Evolutionary conservation across 371 early-diverging fungal genomes (phyloP), one percentile per base, ranked within the genome.

Genomic region (Mycotypha africana): DNA sequence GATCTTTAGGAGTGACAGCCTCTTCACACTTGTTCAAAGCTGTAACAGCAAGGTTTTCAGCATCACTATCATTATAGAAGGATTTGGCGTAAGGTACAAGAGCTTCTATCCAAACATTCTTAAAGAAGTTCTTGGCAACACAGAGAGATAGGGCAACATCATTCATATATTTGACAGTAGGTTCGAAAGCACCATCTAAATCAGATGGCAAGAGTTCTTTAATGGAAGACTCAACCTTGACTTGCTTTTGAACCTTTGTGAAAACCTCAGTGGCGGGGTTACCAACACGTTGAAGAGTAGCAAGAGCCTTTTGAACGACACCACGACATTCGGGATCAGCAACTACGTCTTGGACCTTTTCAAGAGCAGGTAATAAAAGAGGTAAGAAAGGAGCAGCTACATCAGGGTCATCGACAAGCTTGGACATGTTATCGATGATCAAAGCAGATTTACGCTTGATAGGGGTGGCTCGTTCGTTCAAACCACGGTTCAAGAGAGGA

Each of bases 351-450:
- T 83, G 78, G 44, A 86, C 76, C 46, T 79, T 73, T 42, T 87
- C 82, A 30, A 91, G 67, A 45, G 84, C 87, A 17, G 91, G 91
- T 38, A 91, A 60, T 49, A 91, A 71, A 49, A 80, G 70, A 41
- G 89, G 89, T 67, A 91, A 65, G 77, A 91, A 91, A 57, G 82
- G 89, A 14, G 79, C 83, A 44, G 88, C 89, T 19, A 86, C 84
- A 42, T 74, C 76, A 23, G 91, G 89, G 63, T 86, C 79, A 53
- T 82, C 74, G 49, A 88, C 89, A 30, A 91, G 79, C 72, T 89
- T 89, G 61, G 81, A 88, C 81, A 91, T 81, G 67, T 91, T 91
- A 62, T 86, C 85, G 38, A 90, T 85, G 50, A 90, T 88, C 57
- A 88, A 81, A 47, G 88, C 82, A 50, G 87, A 70, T 67, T 86